A percentile compares a stretch with the other conserved stretches of the same genome.
phyloP scores from a whole-genome alignment of 2,329 filamentous ascomycete genomes.

The Orbilia oligospora region DNA sequence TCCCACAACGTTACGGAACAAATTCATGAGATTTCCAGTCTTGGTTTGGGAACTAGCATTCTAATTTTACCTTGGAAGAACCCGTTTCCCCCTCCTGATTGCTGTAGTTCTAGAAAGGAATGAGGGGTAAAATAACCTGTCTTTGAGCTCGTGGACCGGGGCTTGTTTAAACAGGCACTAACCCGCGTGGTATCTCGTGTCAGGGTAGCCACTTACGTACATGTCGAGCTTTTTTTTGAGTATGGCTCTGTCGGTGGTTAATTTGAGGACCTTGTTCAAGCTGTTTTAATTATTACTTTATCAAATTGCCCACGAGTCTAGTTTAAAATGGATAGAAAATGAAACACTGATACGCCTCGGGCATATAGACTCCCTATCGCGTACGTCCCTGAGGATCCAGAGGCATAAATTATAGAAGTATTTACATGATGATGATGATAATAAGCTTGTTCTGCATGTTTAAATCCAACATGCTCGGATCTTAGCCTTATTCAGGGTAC shows the following conservation, averaged over 20 bases:
- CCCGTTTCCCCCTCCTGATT: background rate
- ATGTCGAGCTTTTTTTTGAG: background rate
- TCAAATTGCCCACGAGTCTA: too few relatives aligned
- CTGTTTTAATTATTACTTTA: too few relatives aligned
- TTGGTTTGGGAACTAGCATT: background rate
- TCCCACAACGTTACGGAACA: conserved; percentile 11
- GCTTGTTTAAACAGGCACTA: background rate
- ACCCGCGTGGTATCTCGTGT: conserved; percentile 6
- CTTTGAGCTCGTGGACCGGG: conserved; percentile 17
- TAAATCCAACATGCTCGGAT: background rate
- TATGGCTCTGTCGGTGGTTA: too few relatives aligned
- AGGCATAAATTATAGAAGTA: too few relatives aligned
- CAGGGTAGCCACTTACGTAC: background rate
- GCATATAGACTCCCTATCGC: too few relatives aligned
- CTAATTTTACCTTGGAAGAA: background rate
- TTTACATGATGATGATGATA: too few relatives aligned
- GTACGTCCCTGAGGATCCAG: too few relatives aligned
- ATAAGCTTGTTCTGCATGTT: too few relatives aligned
- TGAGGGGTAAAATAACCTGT: conserved; percentile 9
- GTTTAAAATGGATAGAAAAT: too few relatives aligned
- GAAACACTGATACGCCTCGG: too few relatives aligned
- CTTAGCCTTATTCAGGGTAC: background rate
- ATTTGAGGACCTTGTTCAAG: too few relatives aligned
- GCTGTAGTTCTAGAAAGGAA: conserved; percentile 8
- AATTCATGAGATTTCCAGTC: conserved; percentile 6